Base-by-base conservation (phyloP, 441 rosid genomes). In the Lepidium campestre region DNA sequence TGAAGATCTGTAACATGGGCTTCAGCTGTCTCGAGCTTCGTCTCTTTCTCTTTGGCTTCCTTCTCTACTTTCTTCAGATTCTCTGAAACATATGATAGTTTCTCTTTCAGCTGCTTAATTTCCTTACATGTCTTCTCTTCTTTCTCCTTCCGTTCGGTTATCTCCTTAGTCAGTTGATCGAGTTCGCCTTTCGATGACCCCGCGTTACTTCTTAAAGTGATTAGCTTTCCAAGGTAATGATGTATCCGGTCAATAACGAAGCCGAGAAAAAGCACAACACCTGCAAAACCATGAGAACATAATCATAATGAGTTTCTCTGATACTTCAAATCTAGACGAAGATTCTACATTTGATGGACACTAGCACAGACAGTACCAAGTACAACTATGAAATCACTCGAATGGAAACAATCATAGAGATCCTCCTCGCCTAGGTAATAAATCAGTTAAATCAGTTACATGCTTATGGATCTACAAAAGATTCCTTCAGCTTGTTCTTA, bases 201-300 rank as follows among this genome's bases (percentile, higher is more conserved):
- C 5, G 63, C 77, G 8, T 45, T 81, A 57, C 82, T 65, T 81
- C 96, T 87, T 48, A 91, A 18, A 1, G 52, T 75, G 34, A 87
- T 76, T 46, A 93, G 90, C 80, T 89, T 93, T 55, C 75, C 78
- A 29, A 89, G 90, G 76, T 87, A 94, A 50, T 87, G 91, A 60
- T 94, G 99, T 79, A 81, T 80, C 0, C 97, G 82, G 55, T 91
- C 99, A 45, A 91, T 85, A 47, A 91, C 62, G 79, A 94, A 91
- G 10, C 99, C 99, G 1, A 94, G 90, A 65, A 91, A 91, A 7
- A 91, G 78, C 4, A 93, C 85, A 60, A 91, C 91, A 44, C 99
- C 99, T 94, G 86, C 83, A 85, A 67, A 50, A 14, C 10, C 12
- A 47, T 31, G 34, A 62, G 32, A 42, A 45, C 48, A 59, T 27